A percentile compares a stretch with the other conserved stretches of the same genome.
Evolutionary conservation across 768 basidiomycete genomes (phyloP).

Genomic region (Mrakia blollopis): DNA sequence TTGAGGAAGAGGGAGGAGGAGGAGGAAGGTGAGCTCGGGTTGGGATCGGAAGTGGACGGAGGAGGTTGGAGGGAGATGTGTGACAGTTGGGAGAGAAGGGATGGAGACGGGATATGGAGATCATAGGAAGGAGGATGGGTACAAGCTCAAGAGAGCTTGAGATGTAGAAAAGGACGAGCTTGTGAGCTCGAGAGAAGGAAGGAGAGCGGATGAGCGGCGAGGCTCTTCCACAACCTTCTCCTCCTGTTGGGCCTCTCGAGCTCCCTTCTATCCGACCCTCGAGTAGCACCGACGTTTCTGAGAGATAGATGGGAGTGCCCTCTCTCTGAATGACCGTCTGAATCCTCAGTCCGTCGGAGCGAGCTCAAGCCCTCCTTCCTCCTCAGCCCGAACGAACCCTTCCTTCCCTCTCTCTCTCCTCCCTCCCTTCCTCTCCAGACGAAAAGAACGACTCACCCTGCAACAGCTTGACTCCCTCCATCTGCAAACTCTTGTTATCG

Average conservation of each 20-base stretch:
- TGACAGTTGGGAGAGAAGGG: background rate
- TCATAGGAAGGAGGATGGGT: too few species aligned
- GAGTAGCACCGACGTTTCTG: too few species aligned
- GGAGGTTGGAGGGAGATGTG: background rate
- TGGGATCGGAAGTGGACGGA: background rate
- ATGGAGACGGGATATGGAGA: background rate
- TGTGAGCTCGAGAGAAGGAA: background rate
- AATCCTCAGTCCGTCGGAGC: too few species aligned
- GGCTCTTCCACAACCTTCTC: too few species aligned
- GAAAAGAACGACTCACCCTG: constrained; percentile 58
- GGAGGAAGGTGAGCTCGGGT: background rate
- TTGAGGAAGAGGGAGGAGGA: background rate
- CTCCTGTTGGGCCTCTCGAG: too few species aligned
- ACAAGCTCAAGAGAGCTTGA: too few species aligned
- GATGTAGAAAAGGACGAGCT: too few species aligned
- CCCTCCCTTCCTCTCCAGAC: background rate
- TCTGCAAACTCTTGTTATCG: constrained; percentile 74
- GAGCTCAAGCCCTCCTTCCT: background rate
- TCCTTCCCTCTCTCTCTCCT: background rate
- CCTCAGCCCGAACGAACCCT: too few species aligned
- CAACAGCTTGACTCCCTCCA: constrained; percentile 81
- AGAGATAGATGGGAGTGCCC: too few species aligned
- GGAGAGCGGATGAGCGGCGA: background rate
- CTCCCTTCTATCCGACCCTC: too few species aligned
- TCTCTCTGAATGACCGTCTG: too few species aligned